Base-by-base conservation (phyloP, 495 filamentous ascomycete species). In the Aspergillus carlsbadensis region DNA sequence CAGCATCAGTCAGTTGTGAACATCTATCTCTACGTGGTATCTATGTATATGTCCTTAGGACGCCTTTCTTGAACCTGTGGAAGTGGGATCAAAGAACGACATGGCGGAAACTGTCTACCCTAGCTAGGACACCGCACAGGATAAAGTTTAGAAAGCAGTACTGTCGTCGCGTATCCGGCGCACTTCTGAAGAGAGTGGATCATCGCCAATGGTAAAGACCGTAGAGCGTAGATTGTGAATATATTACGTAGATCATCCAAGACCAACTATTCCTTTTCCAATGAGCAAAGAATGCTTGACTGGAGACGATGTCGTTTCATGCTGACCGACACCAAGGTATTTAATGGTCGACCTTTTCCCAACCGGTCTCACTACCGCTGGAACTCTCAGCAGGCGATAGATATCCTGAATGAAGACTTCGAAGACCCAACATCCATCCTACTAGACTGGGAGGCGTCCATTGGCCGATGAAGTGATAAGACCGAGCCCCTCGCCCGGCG, bases 361-460 rank as follows among this genome's bases (percentile, higher is more conserved):
- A 78, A 49, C 62, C 67, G 35, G 63, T 71, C 60, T 76, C 73
- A 43, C 68, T 69, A 15, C 70, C 70, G 49, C 69, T 75, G 17
- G 58, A 45, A 26, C 63, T 70, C 6, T 62, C 62, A 14, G 29
- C 45, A 2, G 62, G 52, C 10, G 50, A 48, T 0, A 41, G 14
- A 54, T 63, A 52, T 29, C 26, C 26, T 29, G 26, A 29, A 29
- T 29, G 8, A 20, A 67, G 82, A 46, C 72, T 74, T 37, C 82
- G 72, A 31, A 89, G 81, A 1, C 92, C 89, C 80, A 96, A 83
- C 90, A 98, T 96, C 87, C 89, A 90, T 15, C 82, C 84, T 20
- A 97, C 89, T 26, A 97, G 41, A 6, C 85, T 82, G 15, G 80
- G 76, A 10, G 94, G 94, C n/a, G 86, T 81, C 86, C 87, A 95